Percentiles rank a stretch among this genome's conserved stretches.
phyloP scores from a whole-genome alignment of 2,329 filamentous ascomycete genomes.

The Fusarium sulawesiense region DNA sequence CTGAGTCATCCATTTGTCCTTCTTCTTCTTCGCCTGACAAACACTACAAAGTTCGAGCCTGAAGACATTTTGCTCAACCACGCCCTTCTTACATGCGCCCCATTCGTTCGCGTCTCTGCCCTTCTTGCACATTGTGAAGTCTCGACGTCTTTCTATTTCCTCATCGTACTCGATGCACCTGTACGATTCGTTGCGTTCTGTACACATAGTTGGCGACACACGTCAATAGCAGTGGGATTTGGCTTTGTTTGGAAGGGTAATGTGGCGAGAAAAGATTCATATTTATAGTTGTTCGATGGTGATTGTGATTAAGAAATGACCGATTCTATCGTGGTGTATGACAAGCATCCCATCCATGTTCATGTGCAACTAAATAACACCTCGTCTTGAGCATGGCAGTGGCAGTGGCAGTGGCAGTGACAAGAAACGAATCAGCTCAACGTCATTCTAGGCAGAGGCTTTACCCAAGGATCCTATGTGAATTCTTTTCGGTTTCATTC shows the following conservation, averaged over 20 bases:
- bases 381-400: no score
- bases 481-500: no score
- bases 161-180: neutral
- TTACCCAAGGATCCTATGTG: no score
- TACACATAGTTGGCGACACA: neutral
- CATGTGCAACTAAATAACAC: no score
- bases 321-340: no score
- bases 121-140: conserved; percentile 5
- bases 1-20: neutral
- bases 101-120: neutral
- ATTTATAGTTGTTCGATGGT: accelerated
- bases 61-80: neutral
- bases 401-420: no score
- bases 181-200: neutral
- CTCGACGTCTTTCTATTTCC: neutral
- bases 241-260: accelerated
- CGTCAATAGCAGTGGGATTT: accelerated
- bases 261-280: accelerated
- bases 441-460: no score
- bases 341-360: no score
- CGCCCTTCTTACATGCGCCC: neutral
- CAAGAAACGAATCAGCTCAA: no score
- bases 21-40: neutral
- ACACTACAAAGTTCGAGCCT: neutral
- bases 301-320: no score